Percentiles rank a stretch among this genome's conserved stretches.
phyloP scores from a whole-genome alignment of 768 basidiomycete species.

The Lactarius evosmus region DNA sequence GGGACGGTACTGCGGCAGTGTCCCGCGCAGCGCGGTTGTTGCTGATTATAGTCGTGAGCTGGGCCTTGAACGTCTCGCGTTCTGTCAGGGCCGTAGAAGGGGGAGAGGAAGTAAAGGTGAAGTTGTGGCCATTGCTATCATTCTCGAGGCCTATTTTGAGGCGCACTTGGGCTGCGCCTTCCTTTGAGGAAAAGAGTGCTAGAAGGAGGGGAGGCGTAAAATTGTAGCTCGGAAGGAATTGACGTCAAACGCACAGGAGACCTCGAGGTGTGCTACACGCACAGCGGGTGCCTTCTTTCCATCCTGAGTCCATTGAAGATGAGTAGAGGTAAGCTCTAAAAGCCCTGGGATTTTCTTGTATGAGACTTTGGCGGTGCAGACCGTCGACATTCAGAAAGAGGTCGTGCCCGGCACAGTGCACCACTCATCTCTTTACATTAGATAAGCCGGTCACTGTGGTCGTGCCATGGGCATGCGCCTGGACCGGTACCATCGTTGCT shows the following conservation, averaged over 20 bases:
- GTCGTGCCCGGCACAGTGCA: neutral
- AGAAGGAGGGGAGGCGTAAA: neutral
- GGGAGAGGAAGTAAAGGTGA: conserved; percentile 71
- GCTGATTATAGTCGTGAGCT: conserved; percentile 72
- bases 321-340: conserved; percentile 68
- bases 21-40: conserved; percentile 50
- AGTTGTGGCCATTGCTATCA: conserved; percentile 76
- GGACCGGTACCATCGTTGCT: too few relatives aligned
- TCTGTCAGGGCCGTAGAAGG: conserved; percentile 62
- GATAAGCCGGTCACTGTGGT: conserved; percentile 10
- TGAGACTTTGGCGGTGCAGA: conserved; percentile 59
- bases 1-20: conserved; percentile 23
- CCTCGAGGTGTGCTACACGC: conserved; percentile 56
- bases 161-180: conserved; percentile 73
- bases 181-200: conserved; percentile 87
- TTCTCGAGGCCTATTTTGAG: conserved; percentile 68
- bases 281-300: conserved; percentile 63
- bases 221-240: conserved; percentile 23
- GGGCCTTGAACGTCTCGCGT: conserved; percentile 79
- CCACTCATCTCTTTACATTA: conserved; percentile 11
- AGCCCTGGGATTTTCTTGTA: conserved; percentile 81
- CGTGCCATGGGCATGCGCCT: too few relatives aligned
- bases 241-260: conserved; percentile 45
- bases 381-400: conserved; percentile 29
- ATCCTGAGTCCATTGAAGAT: conserved; percentile 79